phyloP scores from a whole-genome alignment of 73 alveolate genomes.

The Paramecium tetraurelia region DNA sequence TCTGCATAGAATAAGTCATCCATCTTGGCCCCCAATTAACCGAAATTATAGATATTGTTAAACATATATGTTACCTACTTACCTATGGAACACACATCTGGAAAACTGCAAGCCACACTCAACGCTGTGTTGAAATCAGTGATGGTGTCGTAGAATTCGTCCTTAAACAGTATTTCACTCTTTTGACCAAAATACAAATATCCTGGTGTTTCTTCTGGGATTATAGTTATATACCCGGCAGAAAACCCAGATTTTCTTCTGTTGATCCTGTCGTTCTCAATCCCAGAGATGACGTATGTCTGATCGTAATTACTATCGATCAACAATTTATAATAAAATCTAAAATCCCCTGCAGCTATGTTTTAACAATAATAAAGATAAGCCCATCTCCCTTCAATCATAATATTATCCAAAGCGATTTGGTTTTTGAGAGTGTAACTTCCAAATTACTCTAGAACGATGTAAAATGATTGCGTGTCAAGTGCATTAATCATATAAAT shows the following conservation, averaged over 20 bases:
- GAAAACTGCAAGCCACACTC: neutral
- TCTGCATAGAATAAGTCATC: neutral
- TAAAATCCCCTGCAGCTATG: neutral
- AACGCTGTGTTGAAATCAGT: neutral
- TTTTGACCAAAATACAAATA: neutral
- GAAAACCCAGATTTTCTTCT: neutral
- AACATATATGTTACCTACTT: neutral
- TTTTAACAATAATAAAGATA: neutral
- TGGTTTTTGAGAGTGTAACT: neutral
- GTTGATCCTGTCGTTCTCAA: neutral
- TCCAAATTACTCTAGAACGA: neutral
- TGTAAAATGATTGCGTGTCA: neutral
- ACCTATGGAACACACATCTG: neutral
- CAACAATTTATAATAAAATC: neutral
- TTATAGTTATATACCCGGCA: neutral
- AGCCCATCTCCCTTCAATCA: neutral
- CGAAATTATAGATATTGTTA: neutral
- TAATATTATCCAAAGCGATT: neutral
- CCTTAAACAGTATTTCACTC: neutral
- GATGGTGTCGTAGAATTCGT: neutral
- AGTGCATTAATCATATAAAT: neutral
- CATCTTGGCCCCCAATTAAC: neutral
- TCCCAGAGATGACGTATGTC: neutral
- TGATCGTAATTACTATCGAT: neutral
- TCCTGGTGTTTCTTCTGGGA: neutral